phyloP scores from a whole-genome alignment of 2,329 filamentous ascomycete species.

The Plenodomus biglobosus region DNA sequence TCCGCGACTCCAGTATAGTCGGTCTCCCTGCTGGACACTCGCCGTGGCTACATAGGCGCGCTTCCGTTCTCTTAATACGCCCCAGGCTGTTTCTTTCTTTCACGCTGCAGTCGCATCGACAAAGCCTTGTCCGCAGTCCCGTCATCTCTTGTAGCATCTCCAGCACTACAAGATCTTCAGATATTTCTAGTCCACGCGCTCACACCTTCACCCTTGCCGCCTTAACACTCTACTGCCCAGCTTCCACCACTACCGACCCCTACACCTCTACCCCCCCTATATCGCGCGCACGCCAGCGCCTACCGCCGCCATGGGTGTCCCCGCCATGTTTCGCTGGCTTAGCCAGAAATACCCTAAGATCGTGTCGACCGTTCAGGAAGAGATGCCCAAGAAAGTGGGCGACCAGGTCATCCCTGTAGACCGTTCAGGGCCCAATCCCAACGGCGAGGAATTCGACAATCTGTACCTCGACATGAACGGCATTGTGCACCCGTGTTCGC shows the following conservation, averaged over 20 bases:
- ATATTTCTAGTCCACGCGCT: constrained; percentile 17
- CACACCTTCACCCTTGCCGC: constrained; percentile 16
- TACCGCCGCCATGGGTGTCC: constrained; percentile 75
- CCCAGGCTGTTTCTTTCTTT: constrained; percentile 12
- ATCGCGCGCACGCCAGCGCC: constrained; percentile 21
- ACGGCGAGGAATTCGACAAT: constrained; percentile 97
- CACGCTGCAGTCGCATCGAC: constrained; percentile 15
- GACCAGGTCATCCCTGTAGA: constrained; percentile 84
- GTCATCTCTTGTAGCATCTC: constrained; percentile 17
- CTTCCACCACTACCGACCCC: constrained; percentile 4
- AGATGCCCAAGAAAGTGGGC: constrained; percentile 78
- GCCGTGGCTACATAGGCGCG: not conserved
- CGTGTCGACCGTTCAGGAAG: constrained; percentile 86
- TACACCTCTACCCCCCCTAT: not conserved
- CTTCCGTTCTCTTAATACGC: not conserved
- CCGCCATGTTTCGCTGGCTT: constrained; percentile 93
- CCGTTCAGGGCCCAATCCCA: constrained; percentile 82
- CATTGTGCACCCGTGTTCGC: constrained; percentile 97
- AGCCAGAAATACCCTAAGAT: constrained; percentile 98
- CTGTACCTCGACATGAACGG: constrained; percentile 99
- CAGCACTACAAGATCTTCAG: constrained; percentile 18
- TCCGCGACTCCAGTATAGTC: not conserved
- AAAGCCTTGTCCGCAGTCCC: constrained; percentile 11
- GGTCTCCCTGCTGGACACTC: constrained; percentile 2
- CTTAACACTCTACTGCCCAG: constrained; percentile 6